These are phyloP conservation scores for Waltiozyma sp. DNA, from an alignment of 1,139 yeast genomes.

Conservation along the genomic window DNA sequence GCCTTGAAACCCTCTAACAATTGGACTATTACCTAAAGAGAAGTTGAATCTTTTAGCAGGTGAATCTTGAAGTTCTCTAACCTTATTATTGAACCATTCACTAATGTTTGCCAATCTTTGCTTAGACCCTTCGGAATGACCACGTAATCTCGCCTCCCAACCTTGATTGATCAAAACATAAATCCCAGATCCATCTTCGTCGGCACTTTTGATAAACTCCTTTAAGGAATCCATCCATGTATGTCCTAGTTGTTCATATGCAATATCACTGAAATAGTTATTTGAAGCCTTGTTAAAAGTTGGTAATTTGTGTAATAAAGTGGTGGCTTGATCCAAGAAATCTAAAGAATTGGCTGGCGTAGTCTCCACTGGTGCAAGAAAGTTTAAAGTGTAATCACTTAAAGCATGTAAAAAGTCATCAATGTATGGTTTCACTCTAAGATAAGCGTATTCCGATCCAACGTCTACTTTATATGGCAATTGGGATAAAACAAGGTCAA, in stretches of 20 bases:
- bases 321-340: slow-evolving; percentile 59
- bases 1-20: background rate
- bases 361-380: slow-evolving; percentile 67
- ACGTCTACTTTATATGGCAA: slow-evolving; percentile 71
- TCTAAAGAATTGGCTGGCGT: slow-evolving; percentile 46
- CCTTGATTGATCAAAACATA: slow-evolving; percentile 33
- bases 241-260: slow-evolving; percentile 69
- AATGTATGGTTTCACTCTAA: slow-evolving; percentile 64
- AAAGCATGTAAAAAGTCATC: slow-evolving; percentile 69
- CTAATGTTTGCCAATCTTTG: slow-evolving; percentile 39
- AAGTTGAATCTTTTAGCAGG: slow-evolving; percentile 12
- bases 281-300: slow-evolving; percentile 60
- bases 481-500: slow-evolving; percentile 33
- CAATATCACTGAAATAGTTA: slow-evolving; percentile 60
- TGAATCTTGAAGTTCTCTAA: slow-evolving; percentile 10
- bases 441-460: slow-evolving; percentile 75
- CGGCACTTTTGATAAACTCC: slow-evolving; percentile 28
- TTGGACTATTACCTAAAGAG: slow-evolving; percentile 15
- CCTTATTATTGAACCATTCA: slow-evolving; percentile 34
- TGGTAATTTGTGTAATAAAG: slow-evolving; percentile 58
- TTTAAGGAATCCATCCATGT: slow-evolving; percentile 63
- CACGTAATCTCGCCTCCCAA: slow-evolving; percentile 44
- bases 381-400: slow-evolving; percentile 69
- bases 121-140: slow-evolving; percentile 47
- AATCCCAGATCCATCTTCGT: slow-evolving; percentile 21